phyloP scores from a whole-genome alignment of 495 filamentous ascomycete genomes.

The Talaromyces nanjingensis region DNA sequence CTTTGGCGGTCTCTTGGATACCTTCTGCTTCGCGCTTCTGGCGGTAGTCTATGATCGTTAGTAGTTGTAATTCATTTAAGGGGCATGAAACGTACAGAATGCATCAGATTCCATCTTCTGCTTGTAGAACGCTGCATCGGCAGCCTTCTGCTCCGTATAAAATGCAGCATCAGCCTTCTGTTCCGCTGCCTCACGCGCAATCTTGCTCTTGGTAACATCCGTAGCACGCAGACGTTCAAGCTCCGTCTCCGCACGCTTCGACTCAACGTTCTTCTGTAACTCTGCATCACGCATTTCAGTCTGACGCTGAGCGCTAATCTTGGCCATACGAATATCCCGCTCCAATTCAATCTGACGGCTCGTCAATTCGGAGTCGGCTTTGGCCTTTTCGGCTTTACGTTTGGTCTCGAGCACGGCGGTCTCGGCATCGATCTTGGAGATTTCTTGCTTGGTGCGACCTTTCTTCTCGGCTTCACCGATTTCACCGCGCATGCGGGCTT shows the following conservation, averaged over 20 bases:
- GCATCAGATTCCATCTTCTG: constrained; percentile 51
- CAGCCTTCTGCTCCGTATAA: constrained; percentile 33
- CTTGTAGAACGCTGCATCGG: constrained; percentile 55
- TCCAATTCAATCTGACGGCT: constrained; percentile 64
- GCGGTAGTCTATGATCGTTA: constrained; percentile 43
- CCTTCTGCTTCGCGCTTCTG: constrained; percentile 69
- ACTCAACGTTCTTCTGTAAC: constrained; percentile 65
- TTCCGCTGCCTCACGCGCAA: constrained; percentile 62
- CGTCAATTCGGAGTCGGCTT: constrained; percentile 65
- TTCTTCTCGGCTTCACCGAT: constrained; percentile 73
- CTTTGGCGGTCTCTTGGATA: constrained; percentile 66
- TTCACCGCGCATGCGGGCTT: constrained; percentile 69
- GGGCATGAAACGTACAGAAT: constrained; percentile 19
- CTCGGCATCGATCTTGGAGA: constrained; percentile 74
- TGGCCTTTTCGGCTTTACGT: constrained; percentile 70
- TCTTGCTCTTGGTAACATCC: constrained; percentile 71
- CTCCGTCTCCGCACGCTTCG: constrained; percentile 69
- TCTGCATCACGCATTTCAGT: constrained; percentile 70
- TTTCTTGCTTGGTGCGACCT: constrained; percentile 70
- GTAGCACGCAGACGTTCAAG: constrained; percentile 67
- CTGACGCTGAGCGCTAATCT: constrained; percentile 61
- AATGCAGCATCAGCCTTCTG: constrained; percentile 64
- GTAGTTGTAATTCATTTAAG: constrained; percentile 17
- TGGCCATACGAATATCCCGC: constrained; percentile 62
- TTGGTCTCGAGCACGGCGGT: constrained; percentile 78